phyloP scores from a whole-genome alignment of 1,284 basidiomycete genomes.

The Filobasidium uniguttulatum region DNA sequence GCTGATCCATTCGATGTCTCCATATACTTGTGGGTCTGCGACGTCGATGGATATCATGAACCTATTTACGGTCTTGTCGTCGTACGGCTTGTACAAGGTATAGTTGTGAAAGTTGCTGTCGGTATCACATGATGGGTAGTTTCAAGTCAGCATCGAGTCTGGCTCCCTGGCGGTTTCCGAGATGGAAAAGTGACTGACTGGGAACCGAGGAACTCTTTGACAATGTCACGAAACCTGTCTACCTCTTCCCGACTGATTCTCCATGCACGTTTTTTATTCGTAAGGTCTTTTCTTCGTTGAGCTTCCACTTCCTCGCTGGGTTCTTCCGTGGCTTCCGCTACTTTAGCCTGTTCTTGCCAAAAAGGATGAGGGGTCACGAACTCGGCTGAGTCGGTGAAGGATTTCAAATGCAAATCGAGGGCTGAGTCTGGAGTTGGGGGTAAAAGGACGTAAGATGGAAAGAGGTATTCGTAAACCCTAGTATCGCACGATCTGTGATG shows the following conservation, averaged over 20 bases:
- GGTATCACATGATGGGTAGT: not conserved
- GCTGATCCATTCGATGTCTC: slow-evolving; percentile 88
- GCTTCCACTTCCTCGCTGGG: slow-evolving; percentile 22
- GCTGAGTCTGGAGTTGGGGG: slow-evolving; percentile 70
- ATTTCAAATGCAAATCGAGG: slow-evolving; percentile 44
- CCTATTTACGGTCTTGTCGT: slow-evolving; percentile 65
- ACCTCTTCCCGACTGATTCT: slow-evolving; percentile 48
- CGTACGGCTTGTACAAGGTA: slow-evolving; percentile 74
- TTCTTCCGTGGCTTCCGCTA: slow-evolving; percentile 2
- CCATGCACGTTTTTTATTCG: slow-evolving; percentile 44
- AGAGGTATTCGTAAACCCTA: slow-evolving; percentile 90
- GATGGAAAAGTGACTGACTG: slow-evolving; percentile 26
- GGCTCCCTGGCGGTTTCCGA: not conserved
- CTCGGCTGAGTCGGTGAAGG: slow-evolving; percentile 1
- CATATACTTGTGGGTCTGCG: slow-evolving; percentile 49
- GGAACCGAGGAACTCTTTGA: slow-evolving; percentile 54
- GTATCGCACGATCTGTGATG: slow-evolving; percentile 68
- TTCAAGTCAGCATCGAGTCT: not conserved
- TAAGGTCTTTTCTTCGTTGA: slow-evolving; percentile 19
- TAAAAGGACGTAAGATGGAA: slow-evolving; percentile 85
- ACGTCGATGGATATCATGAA: slow-evolving; percentile 77
- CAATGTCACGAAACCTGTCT: slow-evolving; percentile 45
- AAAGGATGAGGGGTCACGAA: not conserved
- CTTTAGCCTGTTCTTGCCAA: not conserved
- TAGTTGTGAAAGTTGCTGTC: slow-evolving; percentile 97